phyloP scores from a whole-genome alignment of 73 alveolate genomes.

The Paramecium sonneborni region DNA sequence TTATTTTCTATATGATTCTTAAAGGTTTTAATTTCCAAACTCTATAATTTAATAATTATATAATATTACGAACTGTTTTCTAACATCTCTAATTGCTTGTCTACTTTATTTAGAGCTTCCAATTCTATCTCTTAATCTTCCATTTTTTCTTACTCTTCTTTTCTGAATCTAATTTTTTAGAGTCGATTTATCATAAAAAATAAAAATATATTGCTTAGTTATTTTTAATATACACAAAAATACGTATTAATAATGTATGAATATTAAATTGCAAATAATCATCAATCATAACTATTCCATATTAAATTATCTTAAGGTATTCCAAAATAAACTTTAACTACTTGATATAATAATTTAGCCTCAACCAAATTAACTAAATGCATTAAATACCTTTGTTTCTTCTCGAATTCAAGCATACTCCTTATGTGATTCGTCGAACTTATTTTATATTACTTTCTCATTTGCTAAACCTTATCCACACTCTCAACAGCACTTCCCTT shows the following conservation, averaged over 20 bases:
- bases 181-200: not conserved
- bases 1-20: slow-evolving; percentile 5
- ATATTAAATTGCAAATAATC: not conserved
- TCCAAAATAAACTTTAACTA: not conserved
- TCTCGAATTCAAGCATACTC: not conserved
- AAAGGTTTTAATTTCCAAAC: slow-evolving; percentile 39
- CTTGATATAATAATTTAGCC: not conserved
- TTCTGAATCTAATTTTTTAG: not conserved
- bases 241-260: not conserved
- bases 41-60: not conserved
- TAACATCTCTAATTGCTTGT: not conserved
- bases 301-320: not conserved
- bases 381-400: not conserved
- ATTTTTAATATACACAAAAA: not conserved
- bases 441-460: not conserved
- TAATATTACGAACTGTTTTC: not conserved
- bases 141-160: slow-evolving; percentile 2
- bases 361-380: not conserved
- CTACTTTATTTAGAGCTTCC: not conserved
- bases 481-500: not conserved
- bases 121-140: slow-evolving; percentile 25
- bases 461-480: not conserved
- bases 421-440: too few species aligned
- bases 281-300: not conserved
- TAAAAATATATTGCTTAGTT: not conserved